These are phyloP conservation scores for Sinapis alba DNA, from an alignment of 441 rosid species.

Conservation along the genomic window DNA sequence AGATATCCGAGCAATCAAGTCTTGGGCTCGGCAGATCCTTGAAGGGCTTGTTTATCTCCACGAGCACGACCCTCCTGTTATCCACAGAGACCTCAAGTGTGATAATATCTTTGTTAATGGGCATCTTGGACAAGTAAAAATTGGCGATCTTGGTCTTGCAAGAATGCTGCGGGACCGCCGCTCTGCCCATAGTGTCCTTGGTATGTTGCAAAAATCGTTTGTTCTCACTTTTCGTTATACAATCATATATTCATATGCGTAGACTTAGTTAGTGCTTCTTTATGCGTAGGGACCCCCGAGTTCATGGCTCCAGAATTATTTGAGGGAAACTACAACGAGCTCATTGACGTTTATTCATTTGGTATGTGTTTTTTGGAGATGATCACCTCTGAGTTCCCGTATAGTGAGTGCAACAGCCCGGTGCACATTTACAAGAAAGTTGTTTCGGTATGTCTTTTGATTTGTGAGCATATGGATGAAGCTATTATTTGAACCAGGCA, in stretches of 20 bases:
- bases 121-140: conserved; percentile 76
- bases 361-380: conserved; percentile 78
- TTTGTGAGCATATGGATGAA: conserved; percentile 16
- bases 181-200: conserved; percentile 79
- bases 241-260: conserved; percentile 10
- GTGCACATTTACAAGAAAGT: conserved; percentile 82
- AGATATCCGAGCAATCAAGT: conserved; percentile 66
- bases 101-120: conserved; percentile 81
- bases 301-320: conserved; percentile 81
- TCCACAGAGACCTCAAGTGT: conserved; percentile 77
- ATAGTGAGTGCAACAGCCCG: conserved; percentile 61
- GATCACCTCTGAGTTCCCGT: conserved; percentile 72
- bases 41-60: conserved; percentile 72
- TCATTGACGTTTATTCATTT: conserved; percentile 73
- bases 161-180: conserved; percentile 56
- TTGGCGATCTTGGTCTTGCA: conserved; percentile 85
- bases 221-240: neutral
- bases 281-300: conserved; percentile 67
- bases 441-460: conserved; percentile 43
- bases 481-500: conserved; percentile 21
- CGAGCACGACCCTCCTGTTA: conserved; percentile 71
- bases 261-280: conserved; percentile 9
- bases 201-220: conserved; percentile 41
- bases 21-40: conserved; percentile 74
- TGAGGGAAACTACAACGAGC: conserved; percentile 72